These are phyloP conservation scores for Salix koriyanagi DNA, from an alignment of 345 rosid species.

Conservation along the genomic window DNA sequence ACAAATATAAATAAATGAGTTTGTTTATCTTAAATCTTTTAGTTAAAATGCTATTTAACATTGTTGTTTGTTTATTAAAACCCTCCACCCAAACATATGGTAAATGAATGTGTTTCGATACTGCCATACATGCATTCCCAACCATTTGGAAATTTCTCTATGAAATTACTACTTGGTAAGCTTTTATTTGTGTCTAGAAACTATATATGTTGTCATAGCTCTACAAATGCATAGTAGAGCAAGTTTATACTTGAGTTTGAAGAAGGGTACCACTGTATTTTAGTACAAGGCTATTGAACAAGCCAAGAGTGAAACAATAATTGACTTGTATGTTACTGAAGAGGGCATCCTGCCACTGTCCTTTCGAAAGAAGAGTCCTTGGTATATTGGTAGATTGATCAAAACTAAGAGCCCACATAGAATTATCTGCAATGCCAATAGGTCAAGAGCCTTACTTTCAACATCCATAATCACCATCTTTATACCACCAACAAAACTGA, in stretches of 20 bases:
- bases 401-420: conserved; percentile 46
- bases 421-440: conserved; percentile 41
- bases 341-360: conserved; percentile 64
- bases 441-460: conserved; percentile 2
- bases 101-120: too few relatives aligned
- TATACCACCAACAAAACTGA: conserved; percentile 34
- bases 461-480: conserved; percentile 7
- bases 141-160: too few relatives aligned
- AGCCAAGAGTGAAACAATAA: conserved; percentile 35
- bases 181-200: too few relatives aligned
- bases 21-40: not conserved
- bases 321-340: conserved; percentile 37
- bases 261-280: too few relatives aligned
- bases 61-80: too few relatives aligned
- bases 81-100: too few relatives aligned
- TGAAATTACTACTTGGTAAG: too few relatives aligned
- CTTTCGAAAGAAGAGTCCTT: conserved; percentile 50
- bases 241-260: too few relatives aligned
- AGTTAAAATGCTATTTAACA: not conserved
- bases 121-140: too few relatives aligned
- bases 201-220: too few relatives aligned
- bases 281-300: conserved; percentile 18
- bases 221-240: too few relatives aligned
- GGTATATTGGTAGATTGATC: conserved; percentile 59
- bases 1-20: not conserved